Evolutionary conservation across 345 rosid species (phyloP).

Genomic region (Erysimum cheiranthoides): DNA sequence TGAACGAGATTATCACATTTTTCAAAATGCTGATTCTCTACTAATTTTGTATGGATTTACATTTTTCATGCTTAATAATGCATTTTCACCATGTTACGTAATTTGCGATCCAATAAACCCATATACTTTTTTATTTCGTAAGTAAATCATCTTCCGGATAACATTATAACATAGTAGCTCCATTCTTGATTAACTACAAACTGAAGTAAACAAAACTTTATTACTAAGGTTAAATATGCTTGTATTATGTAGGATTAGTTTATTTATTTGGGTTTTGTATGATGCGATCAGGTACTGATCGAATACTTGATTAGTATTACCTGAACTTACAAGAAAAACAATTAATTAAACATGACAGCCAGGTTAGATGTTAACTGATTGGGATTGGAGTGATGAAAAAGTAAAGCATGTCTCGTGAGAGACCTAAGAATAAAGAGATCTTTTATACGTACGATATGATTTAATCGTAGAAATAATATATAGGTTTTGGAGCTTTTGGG

Average conservation of each 20-base stretch:
- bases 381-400: slow-evolving; percentile 49
- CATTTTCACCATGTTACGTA: not conserved
- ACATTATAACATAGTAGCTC: not conserved
- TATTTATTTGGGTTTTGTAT: not conserved
- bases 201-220: not conserved
- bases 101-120: not conserved
- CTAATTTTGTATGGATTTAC: not conserved
- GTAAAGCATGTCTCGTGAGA: slow-evolving; percentile 50
- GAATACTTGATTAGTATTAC: slow-evolving; percentile 31
- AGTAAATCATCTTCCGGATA: not conserved
- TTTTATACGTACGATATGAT: slow-evolving; percentile 8
- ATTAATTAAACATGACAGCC: slow-evolving; percentile 26
- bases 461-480: not conserved
- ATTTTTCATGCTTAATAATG: not conserved
- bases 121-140: not conserved
- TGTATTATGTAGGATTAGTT: not conserved
- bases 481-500: slow-evolving; percentile 27
- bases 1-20: not conserved
- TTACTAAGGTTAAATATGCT: not conserved
- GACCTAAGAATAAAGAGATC: slow-evolving; percentile 33
- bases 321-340: slow-evolving; percentile 18
- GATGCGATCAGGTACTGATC: slow-evolving; percentile 27
- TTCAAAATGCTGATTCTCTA: not conserved
- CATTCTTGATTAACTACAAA: slow-evolving; percentile 6
- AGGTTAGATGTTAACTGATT: slow-evolving; percentile 31